phyloP scores from a whole-genome alignment of 371 early-diverging fungal genomes.

The Mucor piriformis region DNA sequence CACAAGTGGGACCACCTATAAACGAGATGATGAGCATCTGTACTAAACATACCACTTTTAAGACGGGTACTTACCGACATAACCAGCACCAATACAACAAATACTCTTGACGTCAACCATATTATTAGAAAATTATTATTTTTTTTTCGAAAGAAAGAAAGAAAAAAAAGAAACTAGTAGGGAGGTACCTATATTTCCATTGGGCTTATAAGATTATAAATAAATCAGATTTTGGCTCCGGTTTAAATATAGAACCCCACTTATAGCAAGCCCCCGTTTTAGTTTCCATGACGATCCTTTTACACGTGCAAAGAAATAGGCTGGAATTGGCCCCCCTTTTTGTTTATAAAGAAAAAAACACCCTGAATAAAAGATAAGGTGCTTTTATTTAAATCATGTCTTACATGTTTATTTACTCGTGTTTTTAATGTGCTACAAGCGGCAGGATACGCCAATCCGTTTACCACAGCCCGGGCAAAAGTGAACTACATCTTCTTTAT shows the following conservation, averaged over 20 bases:
- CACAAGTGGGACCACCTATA: slow-evolving; percentile 92
- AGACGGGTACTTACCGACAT: slow-evolving; percentile 77
- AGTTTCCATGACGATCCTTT: not conserved
- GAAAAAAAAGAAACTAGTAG: slow-evolving; percentile 6
- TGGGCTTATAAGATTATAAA: slow-evolving; percentile 2
- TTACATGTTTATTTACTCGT: not conserved
- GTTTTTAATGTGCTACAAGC: slow-evolving; percentile 19
- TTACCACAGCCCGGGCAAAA: slow-evolving; percentile 46
- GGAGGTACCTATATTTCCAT: not conserved
- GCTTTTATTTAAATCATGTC: not conserved
- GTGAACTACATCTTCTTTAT: slow-evolving; percentile 39
- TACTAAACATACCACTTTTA: not conserved
- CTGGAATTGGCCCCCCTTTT: no score
- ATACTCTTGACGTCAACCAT: slow-evolving; percentile 62
- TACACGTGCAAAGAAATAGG: not conserved
- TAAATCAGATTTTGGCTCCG: not conserved
- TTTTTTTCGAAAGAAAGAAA: slow-evolving; percentile 6
- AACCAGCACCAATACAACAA: slow-evolving; percentile 95
- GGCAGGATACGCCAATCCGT: slow-evolving; percentile 29
- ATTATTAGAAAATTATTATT: slow-evolving; percentile 4
- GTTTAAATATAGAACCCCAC: not conserved
- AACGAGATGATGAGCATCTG: not conserved
- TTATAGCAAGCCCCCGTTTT: not conserved
- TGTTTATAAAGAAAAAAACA: not conserved
- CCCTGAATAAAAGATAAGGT: not conserved